Evolutionary conservation across 768 basidiomycete species (phyloP), one percentile per base, ranked within the genome.

Genomic region (Lactarius psammicola): DNA sequence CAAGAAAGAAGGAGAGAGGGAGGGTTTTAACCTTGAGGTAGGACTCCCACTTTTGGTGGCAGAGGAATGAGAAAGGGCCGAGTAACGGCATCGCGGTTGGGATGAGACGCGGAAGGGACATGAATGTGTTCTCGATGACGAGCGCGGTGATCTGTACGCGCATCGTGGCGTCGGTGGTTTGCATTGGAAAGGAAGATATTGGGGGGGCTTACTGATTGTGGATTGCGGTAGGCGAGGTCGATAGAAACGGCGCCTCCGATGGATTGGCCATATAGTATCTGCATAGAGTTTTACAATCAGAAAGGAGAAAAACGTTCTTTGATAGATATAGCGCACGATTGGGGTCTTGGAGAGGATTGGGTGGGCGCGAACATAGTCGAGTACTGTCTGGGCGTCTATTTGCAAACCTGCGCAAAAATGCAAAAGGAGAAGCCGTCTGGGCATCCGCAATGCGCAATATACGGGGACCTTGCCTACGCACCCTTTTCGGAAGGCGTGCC

Each of bases 201-300:
- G n/a, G n/a, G 9, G n/a, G n/a, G 28, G 26, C 36, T 74, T 65
- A 89, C 92, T 71, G 88, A 84, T 23, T 82, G 75, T 0, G 89
- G 84, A 73, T 95, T 95, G 33, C 83, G 81, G 67, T 87, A 87
- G 0, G 92, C 91, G 23, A 96, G 87, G 76, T 95, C 89, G 56
- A 98, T 90, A 15, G 91, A 84, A 4, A 98, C 95, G 0, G 95
- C 95, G 36, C 96, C 96, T 18, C 96, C 96, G 46, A 97, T 93
- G 11, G 87, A 90, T 73, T 92, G 90, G 1, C 93, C 91, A 69
- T 91, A 94, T 0, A 94, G 74, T 61, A 93, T 80, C 89, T 89
- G 26, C n/a, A 54, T 11, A 31, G 58, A 17, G 4, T 15, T 13
- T 56, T 40, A 55, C 18, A n/a, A 23, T 55, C 31, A n/a, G 44